Evolutionary conservation across 2,329 filamentous ascomycete genomes (phyloP).

Genomic region (Botrytis cinerea): DNA sequence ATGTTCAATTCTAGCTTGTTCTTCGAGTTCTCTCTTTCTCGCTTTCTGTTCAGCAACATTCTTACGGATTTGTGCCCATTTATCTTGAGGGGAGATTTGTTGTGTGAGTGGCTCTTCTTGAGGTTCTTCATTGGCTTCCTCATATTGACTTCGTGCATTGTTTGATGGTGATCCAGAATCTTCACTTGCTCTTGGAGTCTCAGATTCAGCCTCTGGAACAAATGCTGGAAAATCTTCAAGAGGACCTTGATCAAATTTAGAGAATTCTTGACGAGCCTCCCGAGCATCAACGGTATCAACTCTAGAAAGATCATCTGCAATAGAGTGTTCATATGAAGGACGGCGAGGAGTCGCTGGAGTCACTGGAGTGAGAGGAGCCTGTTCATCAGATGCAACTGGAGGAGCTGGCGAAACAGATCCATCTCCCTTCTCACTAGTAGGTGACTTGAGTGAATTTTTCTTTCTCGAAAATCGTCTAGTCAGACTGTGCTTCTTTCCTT

Average conservation of each 20-base stretch:
- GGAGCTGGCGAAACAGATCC: slow-evolving; percentile 37
- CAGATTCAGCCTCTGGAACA: slow-evolving; percentile 51
- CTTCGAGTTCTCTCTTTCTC: slow-evolving; percentile 63
- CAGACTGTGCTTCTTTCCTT: slow-evolving; percentile 34
- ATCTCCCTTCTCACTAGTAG: slow-evolving; percentile 31
- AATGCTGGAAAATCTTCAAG: slow-evolving; percentile 85
- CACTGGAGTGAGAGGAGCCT: slow-evolving; percentile 33
- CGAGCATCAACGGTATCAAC: slow-evolving; percentile 60
- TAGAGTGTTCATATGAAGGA: slow-evolving; percentile 49
- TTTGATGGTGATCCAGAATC: slow-evolving; percentile 44
- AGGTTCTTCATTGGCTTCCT: slow-evolving; percentile 40
- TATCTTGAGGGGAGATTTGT: slow-evolving; percentile 55
- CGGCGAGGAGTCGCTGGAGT: slow-evolving; percentile 39
- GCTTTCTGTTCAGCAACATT: slow-evolving; percentile 84
- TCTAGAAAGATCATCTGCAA: slow-evolving; percentile 55
- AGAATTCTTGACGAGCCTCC: slow-evolving; percentile 62
- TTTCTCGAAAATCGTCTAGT: slow-evolving; percentile 47
- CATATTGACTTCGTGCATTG: slow-evolving; percentile 28
- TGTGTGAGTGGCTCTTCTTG: slow-evolving; percentile 34
- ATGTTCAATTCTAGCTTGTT: slow-evolving; percentile 57
- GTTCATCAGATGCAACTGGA: slow-evolving; percentile 38
- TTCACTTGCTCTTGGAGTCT: slow-evolving; percentile 42
- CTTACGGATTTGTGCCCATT: slow-evolving; percentile 95
- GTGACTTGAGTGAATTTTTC: slow-evolving; percentile 38
- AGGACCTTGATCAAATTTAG: slow-evolving; percentile 84